Evolutionary conservation across 305 asterid genomes (phyloP).

Genomic region (Petunia hybrid): DNA sequence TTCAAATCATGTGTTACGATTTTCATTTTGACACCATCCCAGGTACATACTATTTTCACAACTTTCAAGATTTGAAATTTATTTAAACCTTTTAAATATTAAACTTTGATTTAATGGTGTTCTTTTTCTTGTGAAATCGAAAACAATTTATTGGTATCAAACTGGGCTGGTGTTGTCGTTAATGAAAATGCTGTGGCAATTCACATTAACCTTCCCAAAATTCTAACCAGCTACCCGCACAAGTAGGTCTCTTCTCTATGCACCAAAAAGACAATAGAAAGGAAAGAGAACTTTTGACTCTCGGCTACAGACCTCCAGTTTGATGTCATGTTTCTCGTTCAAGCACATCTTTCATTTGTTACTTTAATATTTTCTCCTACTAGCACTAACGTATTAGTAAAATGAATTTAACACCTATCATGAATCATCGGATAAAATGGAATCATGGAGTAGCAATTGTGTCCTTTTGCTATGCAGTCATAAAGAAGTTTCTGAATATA

Average conservation of each 20-base stretch:
- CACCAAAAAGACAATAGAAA: not conserved
- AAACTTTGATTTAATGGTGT: not conserved
- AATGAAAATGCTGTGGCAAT: not conserved
- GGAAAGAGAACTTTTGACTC: not conserved
- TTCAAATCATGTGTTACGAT: not conserved
- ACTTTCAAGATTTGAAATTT: not conserved
- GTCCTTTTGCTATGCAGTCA: constrained; percentile 10
- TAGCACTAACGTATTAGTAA: not conserved
- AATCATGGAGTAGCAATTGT: not conserved
- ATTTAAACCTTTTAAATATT: not conserved
- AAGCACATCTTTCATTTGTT: not conserved
- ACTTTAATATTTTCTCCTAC: not conserved
- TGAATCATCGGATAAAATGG: constrained; percentile 2
- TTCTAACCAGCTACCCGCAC: not conserved
- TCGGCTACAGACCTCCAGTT: not conserved
- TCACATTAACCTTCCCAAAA: not conserved
- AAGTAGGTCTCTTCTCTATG: not conserved
- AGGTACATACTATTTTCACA: not conserved
- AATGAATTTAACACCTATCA: not conserved
- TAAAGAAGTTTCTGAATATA: constrained; percentile 29
- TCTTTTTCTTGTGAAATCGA: not conserved
- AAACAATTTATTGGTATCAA: not conserved
- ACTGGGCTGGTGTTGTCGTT: not conserved
- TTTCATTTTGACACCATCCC: not conserved
- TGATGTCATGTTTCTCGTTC: not conserved